Conservation (phyloP, 331 rosid species). For the Pyrus hybrid region DNA sequence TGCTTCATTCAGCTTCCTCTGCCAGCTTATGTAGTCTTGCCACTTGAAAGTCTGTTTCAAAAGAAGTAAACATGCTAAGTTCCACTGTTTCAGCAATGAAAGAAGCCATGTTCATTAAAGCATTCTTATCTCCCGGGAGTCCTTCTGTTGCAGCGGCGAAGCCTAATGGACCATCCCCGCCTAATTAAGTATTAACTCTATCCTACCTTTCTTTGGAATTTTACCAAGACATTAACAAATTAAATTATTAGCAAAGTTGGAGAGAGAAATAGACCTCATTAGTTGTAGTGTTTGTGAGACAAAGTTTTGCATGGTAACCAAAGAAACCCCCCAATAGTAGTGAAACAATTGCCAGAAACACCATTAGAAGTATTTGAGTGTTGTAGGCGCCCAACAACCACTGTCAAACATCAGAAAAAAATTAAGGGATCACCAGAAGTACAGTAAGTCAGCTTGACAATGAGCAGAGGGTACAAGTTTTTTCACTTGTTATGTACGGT, state of each 20-base stretch:
- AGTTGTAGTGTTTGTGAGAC: constrained; percentile 84
- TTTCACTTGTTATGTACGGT: not conserved
- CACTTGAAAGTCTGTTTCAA: constrained; percentile 71
- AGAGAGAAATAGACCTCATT: constrained; percentile 60
- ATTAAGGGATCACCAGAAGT: not conserved
- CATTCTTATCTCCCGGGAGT: not conserved
- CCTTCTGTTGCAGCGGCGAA: not conserved
- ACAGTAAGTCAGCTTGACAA: not conserved
- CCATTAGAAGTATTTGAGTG: constrained; percentile 71
- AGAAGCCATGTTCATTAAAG: not conserved
- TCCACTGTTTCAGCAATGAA: not conserved
- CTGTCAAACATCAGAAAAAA: constrained; percentile 26
- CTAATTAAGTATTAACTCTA: not conserved
- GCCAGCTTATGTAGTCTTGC: constrained; percentile 74
- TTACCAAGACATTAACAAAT: not conserved
- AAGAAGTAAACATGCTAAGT: not conserved
- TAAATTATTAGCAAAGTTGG: constrained; percentile 1
- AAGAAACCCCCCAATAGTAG: constrained; percentile 76
- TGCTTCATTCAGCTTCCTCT: constrained; percentile 67
- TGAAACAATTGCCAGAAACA: constrained; percentile 67
- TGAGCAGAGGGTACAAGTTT: not conserved
- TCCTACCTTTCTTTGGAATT: not conserved
- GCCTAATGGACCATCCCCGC: not conserved
- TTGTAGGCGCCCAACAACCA: constrained; percentile 85
- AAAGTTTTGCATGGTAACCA: constrained; percentile 82